Base-by-base conservation (phyloP, 768 basidiomycete genomes). In the Leccinellum albellum region DNA sequence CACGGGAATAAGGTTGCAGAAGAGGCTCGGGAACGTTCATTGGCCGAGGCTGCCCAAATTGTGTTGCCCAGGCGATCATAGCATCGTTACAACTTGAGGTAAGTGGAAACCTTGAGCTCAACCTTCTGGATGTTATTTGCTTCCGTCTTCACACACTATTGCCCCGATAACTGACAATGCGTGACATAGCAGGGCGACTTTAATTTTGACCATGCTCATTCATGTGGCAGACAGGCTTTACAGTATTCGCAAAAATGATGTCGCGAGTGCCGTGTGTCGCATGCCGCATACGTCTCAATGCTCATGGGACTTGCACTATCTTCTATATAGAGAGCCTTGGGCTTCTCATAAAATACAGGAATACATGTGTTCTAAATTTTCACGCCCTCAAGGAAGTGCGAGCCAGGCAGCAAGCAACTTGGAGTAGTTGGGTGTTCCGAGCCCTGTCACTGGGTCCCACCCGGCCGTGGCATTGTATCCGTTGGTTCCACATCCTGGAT, bases 401-500 rank as follows among this genome's bases (percentile, higher is more conserved):
- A 79, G 50, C 76, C 75, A 78, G 54, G 70, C 74, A 54, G 71
- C 68, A 33, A 79, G 64, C 55, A 88, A 69, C 56, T 76, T 78
- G 47, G 74, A 63, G 66, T 85, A 87, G 63, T 85, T 78, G 33
- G 69, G 72, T 13, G 70, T 73, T 13, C 73, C 72, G 1, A 70
- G 58, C 17, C 73, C 73, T 2, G 73, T 73, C 50, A 74, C 72
- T 21, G 72, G 72, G 45, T 70, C 68, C 65, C 66, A 71, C 2
- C 69, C 68, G 5, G 26, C 15, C 1, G 63, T 59, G 6, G 69
- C 64, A n/a, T 55, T 62, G 56, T 57, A 71, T 13, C 72, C 70
- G 2, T 47, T 42, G 3, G 71, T 69, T 26, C 65, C 63, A 7
- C 71, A 71, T 14, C 69, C 67, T 0, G 70, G 66, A 29, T 70